These are phyloP conservation scores for Taiozyma sp. DNA, from an alignment of 1,139 yeast species.

Conservation along the genomic window DNA sequence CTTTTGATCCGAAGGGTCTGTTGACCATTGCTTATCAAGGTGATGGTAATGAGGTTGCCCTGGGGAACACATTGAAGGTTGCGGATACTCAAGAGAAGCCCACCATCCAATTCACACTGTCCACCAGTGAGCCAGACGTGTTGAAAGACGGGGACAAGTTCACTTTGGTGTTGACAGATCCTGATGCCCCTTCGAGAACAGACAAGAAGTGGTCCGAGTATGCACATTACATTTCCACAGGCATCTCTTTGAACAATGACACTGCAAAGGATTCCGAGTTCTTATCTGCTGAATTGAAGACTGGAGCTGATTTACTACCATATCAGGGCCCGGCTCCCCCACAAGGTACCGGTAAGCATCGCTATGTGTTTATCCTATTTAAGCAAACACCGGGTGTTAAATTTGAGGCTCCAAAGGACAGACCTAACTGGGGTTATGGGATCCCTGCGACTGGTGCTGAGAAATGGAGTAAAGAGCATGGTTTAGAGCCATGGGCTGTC, in stretches of 20 bases:
- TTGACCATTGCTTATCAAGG: slow-evolving; percentile 40
- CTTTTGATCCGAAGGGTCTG: slow-evolving; percentile 24
- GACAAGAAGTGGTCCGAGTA: slow-evolving; percentile 89
- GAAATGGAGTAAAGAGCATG: slow-evolving; percentile 65
- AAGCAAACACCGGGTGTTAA: slow-evolving; percentile 44
- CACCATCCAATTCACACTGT: slow-evolving; percentile 55
- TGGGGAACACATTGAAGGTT: slow-evolving; percentile 70
- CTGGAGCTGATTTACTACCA: slow-evolving; percentile 30
- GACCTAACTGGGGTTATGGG: slow-evolving; percentile 87
- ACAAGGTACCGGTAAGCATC: slow-evolving; percentile 74
- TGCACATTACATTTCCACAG: slow-evolving; percentile 70
- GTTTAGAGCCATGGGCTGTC: slow-evolving; percentile 63
- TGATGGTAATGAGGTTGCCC: slow-evolving; percentile 56
- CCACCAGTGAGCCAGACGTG: slow-evolving; percentile 33
- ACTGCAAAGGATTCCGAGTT: slow-evolving; percentile 8
- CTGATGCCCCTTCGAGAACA: slow-evolving; percentile 83
- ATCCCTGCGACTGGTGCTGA: slow-evolving; percentile 70
- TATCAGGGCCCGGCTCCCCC: slow-evolving; percentile 91
- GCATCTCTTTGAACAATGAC: slow-evolving; percentile 33
- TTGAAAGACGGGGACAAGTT: slow-evolving; percentile 45
- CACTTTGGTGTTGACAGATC: slow-evolving; percentile 79
- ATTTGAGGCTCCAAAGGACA: slow-evolving; percentile 32
- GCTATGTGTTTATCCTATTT: slow-evolving; percentile 73
- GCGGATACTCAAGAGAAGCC: slow-evolving; percentile 65
- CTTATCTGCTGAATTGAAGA: slow-evolving; percentile 15